phyloP scores from a whole-genome alignment of 768 basidiomycete genomes.

The Lactifluus volemus region DNA sequence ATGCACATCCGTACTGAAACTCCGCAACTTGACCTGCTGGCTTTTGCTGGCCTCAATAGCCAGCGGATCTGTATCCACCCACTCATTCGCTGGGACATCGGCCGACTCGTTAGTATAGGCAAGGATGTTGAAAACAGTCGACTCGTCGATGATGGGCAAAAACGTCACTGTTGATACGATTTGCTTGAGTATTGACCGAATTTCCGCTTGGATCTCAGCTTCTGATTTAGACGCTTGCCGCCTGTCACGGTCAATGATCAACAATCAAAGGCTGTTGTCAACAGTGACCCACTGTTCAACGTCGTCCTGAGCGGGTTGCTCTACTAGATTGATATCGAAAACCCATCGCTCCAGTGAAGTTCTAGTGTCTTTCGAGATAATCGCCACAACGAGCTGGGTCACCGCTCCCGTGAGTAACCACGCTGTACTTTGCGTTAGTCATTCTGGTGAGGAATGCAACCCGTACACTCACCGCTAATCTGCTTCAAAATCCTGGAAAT shows the following conservation, averaged over 20 bases:
- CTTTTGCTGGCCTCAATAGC: slow-evolving; percentile 91
- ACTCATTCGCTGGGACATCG: slow-evolving; percentile 86
- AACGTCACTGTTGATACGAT: slow-evolving; percentile 97
- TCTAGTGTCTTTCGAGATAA: slow-evolving; percentile 90
- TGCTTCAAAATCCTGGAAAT: slow-evolving; percentile 74
- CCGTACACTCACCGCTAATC: slow-evolving; percentile 65
- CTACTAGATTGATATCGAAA: slow-evolving; percentile 86
- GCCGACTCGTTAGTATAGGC: slow-evolving; percentile 91
- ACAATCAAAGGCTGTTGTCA: not conserved
- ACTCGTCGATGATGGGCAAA: slow-evolving; percentile 89
- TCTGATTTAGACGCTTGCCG: slow-evolving; percentile 53
- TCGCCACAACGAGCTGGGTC: slow-evolving; percentile 89
- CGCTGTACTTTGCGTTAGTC: slow-evolving; percentile 38
- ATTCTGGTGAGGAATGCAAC: not conserved
- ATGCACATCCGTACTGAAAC: slow-evolving; percentile 97
- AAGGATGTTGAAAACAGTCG: slow-evolving; percentile 94
- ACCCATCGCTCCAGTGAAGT: slow-evolving; percentile 96
- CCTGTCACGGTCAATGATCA: slow-evolving; percentile 29
- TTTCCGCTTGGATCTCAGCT: slow-evolving; percentile 92
- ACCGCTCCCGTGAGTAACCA: slow-evolving; percentile 93
- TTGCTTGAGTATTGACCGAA: slow-evolving; percentile 95
- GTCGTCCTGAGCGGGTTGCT: slow-evolving; percentile 42
- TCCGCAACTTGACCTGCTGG: slow-evolving; percentile 89
- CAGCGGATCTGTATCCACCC: slow-evolving; percentile 91
- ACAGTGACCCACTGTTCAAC: slow-evolving; percentile 34